phyloP scores from a whole-genome alignment of 2,329 filamentous ascomycete genomes.

The Aureobasidium sp. region DNA sequence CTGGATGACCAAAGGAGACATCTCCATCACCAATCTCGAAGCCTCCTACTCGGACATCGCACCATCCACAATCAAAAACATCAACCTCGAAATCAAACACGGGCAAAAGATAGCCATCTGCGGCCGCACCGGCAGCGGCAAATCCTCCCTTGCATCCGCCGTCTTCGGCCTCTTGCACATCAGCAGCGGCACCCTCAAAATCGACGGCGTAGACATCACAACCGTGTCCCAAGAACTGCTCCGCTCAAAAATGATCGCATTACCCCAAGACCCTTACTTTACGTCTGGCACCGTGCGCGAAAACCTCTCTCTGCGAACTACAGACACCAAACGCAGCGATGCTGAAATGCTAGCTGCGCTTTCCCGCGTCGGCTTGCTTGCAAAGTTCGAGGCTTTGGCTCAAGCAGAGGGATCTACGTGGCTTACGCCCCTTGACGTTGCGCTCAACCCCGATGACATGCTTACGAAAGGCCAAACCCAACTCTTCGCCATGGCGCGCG shows the following conservation, averaged over 20 bases:
- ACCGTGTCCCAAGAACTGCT: conserved; percentile 38
- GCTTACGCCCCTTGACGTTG: conserved; percentile 9
- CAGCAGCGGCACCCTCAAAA: conserved; percentile 35
- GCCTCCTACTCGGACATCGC: conserved; percentile 22
- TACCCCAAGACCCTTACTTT: conserved; percentile 49
- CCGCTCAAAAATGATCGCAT: conserved; percentile 40
- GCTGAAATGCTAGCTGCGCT: conserved; percentile 38
- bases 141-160: conserved; percentile 43
- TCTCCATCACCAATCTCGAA: conserved; percentile 63
- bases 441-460: conserved; percentile 14
- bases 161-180: conserved; percentile 45
- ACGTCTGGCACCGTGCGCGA: conserved; percentile 42
- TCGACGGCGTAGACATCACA: conserved; percentile 44
- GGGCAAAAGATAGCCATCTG: conserved; percentile 48
- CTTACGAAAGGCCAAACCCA: conserved; percentile 45
- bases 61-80: conserved; percentile 37
- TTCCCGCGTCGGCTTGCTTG: conserved; percentile 40
- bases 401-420: conserved; percentile 16
- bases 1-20: conserved; percentile 67
- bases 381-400: conserved; percentile 30
- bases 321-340: conserved; percentile 28
- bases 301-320: conserved; percentile 42
- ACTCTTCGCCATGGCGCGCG: conserved; percentile 44
- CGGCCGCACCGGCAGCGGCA: conserved; percentile 50
- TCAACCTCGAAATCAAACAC: conserved; percentile 41